Evolutionary conservation across 2,329 filamentous ascomycete species (phyloP), one percentile per base, ranked within the genome.

Genomic region (Zalaria sp.): DNA sequence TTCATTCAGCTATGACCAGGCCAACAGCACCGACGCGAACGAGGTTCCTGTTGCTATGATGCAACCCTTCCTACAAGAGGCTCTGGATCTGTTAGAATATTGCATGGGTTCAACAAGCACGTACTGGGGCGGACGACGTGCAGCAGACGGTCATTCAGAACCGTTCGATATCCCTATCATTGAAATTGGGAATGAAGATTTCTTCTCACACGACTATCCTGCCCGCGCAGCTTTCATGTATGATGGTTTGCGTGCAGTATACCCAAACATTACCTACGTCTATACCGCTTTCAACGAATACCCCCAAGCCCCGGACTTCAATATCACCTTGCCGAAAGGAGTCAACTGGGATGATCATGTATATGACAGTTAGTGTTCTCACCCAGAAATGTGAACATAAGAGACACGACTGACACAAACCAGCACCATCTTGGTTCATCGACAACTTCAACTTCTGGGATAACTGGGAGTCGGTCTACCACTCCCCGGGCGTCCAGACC

Each of bases 121-220:
- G 1, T 66, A 65, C 25, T 79, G 72, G 64, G 77, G 77, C 7
- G 64, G 67, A 3, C 58, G 68, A 4, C 74, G 78, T 11, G 76
- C 75, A 5, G 59, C 68, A 37, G 65, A 78, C 2, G 79, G 79
- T 4, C 71, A 80, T 49, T 68, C 74, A 0, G 65, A 75, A 44
- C 78, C 79, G 0, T 82, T 75, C 60, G 61, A 55, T 28, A 64
- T 83, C 37, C 62, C 69, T 7, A 78, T 72, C 50, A 72, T 82
- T 41, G 78, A 82, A 57, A 60, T 82, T 35, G 79, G 79, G 45
- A 82, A 83, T 53, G 79, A 83, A 54, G 79, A 83, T 50, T 73
- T 72, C 63, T 67, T 79, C 3, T 18, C 18, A 18, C 68, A 64
- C 27, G 66, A 66, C 3, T 61, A 49, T 50, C 52, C 26, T 40